A percentile compares a stretch with the other conserved stretches of the same genome.
Evolutionary conservation across 805 yeast species (phyloP).

Genomic region (Alloascoidea africana): DNA sequence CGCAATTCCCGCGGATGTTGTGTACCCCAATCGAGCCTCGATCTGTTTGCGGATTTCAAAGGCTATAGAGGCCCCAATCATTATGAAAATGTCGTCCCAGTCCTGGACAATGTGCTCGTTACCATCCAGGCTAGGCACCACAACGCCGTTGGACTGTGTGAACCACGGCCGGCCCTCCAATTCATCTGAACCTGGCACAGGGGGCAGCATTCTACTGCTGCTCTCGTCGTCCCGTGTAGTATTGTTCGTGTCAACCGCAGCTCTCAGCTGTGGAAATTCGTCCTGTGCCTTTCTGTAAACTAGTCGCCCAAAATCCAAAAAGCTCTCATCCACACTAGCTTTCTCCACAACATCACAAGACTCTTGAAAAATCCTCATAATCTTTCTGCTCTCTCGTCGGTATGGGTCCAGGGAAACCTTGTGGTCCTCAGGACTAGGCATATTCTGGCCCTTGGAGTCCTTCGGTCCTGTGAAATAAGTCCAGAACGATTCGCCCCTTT

Average conservation of each 20-base stretch:
- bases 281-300: conserved; percentile 29
- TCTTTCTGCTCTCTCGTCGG: conserved; percentile 71
- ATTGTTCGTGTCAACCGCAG: conserved; percentile 8
- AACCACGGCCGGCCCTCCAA: conserved; percentile 12
- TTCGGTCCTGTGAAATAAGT: conserved; percentile 40
- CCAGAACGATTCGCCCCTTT: conserved; percentile 79
- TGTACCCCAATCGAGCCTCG: conserved; percentile 45
- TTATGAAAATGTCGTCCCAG: conserved; percentile 72
- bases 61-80: conserved; percentile 52
- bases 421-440: conserved; percentile 48
- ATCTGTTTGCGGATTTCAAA: conserved; percentile 38
- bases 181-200: conserved; percentile 20
- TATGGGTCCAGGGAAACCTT: conserved; percentile 90
- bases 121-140: conserved; percentile 1
- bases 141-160: background rate
- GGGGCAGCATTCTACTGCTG: conserved; percentile 32
- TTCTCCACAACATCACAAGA: conserved; percentile 67
- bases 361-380: conserved; percentile 45
- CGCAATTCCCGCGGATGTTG: conserved; percentile 83
- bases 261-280: conserved; percentile 30
- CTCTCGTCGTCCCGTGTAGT: conserved; percentile 12
- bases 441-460: no score
- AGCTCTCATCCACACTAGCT: conserved; percentile 93
- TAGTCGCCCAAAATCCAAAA: conserved; percentile 64
- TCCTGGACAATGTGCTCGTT: conserved; percentile 21